These are phyloP conservation scores for Aureobasidium sp. DNA, from an alignment of 2,329 filamentous ascomycete species.

Conservation along the genomic window DNA sequence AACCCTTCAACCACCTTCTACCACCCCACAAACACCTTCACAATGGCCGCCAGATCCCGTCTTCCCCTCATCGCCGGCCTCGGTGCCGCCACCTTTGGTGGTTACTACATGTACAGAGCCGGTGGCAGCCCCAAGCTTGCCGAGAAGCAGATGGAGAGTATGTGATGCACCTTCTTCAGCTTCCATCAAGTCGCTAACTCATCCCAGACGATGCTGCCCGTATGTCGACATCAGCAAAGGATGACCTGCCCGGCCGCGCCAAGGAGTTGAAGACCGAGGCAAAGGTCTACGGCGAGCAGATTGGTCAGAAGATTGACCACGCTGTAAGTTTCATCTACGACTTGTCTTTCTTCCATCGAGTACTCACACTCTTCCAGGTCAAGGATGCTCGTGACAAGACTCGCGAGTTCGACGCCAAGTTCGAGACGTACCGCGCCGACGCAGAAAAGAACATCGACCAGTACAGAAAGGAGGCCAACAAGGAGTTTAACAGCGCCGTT, in stretches of 20 bases:
- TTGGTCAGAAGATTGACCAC: constrained; percentile 58
- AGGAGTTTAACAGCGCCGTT: constrained; percentile 44
- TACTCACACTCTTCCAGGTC: background rate
- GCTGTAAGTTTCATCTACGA: constrained; percentile 41
- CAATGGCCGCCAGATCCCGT: constrained; percentile 15
- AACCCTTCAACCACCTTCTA: background rate
- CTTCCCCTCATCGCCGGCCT: constrained; percentile 14
- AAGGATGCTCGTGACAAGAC: constrained; percentile 40
- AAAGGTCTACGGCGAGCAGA: constrained; percentile 22
- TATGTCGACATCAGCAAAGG: constrained; percentile 57
- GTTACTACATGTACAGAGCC: constrained; percentile 86
- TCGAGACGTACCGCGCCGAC: constrained; percentile 42
- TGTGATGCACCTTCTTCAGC: constrained; percentile 24
- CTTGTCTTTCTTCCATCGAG: background rate
- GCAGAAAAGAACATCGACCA: constrained; percentile 55
- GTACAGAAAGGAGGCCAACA: constrained; percentile 54
- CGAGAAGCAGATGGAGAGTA: constrained; percentile 81
- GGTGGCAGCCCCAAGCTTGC: constrained; percentile 74
- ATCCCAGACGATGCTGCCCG: constrained; percentile 64
- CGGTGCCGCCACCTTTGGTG: constrained; percentile 27
- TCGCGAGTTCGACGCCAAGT: constrained; percentile 54
- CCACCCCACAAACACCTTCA: background rate
- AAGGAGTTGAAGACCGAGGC: constrained; percentile 54
- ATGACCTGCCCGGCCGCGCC: constrained; percentile 53
- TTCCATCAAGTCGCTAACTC: background rate